Conservation (phyloP, 2,329 filamentous ascomycete species). For the Trichoderma harzianum region DNA sequence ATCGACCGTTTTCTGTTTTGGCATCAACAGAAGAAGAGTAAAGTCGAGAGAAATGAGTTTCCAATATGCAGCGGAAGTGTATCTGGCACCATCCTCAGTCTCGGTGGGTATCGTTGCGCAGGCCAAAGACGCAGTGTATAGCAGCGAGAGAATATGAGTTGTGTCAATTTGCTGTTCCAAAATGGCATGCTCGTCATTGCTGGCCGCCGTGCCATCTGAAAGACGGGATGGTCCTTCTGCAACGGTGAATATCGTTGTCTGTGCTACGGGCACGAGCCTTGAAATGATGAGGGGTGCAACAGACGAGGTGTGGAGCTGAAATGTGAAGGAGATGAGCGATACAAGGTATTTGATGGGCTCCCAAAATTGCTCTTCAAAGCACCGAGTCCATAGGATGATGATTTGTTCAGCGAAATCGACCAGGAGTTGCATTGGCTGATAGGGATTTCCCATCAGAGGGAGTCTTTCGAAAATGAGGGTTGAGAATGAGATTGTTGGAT, state of each 20-base stretch:
- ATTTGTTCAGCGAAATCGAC: conserved; percentile 62
- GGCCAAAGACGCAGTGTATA: conserved; percentile 61
- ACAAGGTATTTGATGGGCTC: conserved; percentile 63
- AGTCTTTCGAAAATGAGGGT: conserved; percentile 66
- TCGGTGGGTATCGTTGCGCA: conserved; percentile 45
- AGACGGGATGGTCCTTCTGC: conserved; percentile 54
- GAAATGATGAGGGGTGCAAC: conserved; percentile 59
- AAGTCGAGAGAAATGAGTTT: conserved; percentile 62
- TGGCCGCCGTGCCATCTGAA: conserved; percentile 46
- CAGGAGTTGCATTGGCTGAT: conserved; percentile 53
- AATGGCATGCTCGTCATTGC: conserved; percentile 35
- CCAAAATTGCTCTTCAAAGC: conserved; percentile 61
- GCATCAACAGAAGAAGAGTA: conserved; percentile 63
- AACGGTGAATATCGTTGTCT: conserved; percentile 58
- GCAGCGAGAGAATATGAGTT: conserved; percentile 58
- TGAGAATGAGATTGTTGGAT: conserved; percentile 58
- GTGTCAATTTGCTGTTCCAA: conserved; percentile 59
- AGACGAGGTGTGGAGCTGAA: conserved; percentile 58
- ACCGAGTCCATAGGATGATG: conserved; percentile 65
- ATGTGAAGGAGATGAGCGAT: conserved; percentile 60
- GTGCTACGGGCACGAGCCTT: conserved; percentile 52
- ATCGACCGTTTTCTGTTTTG: conserved; percentile 61
- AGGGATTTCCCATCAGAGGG: conserved; percentile 51
- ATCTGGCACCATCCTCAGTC: conserved; percentile 29
- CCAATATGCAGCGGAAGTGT: conserved; percentile 57